Percentiles rank a stretch among this genome's conserved stretches.
Conservation (phyloP, 768 basidiomycete species). For the Harrya chromipes region DNA sequence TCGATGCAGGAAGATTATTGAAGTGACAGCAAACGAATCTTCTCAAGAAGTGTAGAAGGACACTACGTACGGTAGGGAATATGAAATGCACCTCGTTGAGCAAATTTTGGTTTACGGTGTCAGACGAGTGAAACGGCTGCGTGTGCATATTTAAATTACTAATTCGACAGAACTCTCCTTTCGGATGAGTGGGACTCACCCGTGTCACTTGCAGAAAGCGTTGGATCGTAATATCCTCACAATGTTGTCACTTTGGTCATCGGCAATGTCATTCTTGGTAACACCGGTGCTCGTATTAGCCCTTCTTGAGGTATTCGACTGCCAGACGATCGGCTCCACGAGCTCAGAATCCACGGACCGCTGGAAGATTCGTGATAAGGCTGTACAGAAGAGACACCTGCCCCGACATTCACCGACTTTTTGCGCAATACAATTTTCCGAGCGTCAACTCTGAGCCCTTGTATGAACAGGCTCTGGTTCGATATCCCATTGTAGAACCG, state of each 20-base stretch:
- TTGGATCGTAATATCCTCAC: background rate
- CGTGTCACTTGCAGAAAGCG: constrained; percentile 5
- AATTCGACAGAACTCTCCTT: too few species aligned
- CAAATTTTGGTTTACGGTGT: constrained; percentile 8
- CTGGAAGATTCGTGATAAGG: background rate
- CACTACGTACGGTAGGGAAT: too few species aligned
- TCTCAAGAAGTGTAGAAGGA: constrained; percentile 1
- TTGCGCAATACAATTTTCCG: constrained; percentile 1
- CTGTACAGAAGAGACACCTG: constrained; percentile 1
- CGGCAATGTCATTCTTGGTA: background rate
- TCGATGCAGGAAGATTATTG: background rate
- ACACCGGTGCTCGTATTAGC: background rate
- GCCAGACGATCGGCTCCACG: background rate
- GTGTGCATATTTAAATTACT: too few species aligned
- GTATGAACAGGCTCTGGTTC: constrained; percentile 24
- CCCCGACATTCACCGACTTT: constrained; percentile 2
- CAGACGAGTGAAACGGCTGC: constrained; percentile 9
- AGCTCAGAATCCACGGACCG: background rate
- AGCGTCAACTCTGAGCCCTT: constrained; percentile 17
- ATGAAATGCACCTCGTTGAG: constrained; percentile 5
- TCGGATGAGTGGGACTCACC: background rate
- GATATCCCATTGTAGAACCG: constrained; percentile 1
- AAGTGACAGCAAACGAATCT: background rate
- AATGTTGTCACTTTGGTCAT: background rate
- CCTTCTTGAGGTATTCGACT: background rate